phyloP scores from a whole-genome alignment of 192 early-diverging fungal genomes.

The Lobosporangium transversale region DNA sequence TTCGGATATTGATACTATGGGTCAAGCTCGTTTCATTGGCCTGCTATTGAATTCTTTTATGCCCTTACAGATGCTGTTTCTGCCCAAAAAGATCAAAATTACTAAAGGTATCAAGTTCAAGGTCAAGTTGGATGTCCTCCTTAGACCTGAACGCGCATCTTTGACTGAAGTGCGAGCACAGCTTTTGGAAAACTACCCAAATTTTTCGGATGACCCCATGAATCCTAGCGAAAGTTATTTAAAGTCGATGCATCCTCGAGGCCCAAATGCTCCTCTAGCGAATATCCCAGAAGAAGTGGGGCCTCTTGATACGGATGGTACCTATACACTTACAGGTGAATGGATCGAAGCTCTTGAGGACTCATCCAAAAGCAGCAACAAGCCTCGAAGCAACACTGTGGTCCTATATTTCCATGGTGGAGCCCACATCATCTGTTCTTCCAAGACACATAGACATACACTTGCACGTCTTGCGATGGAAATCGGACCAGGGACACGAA shows the following conservation, averaged over 20 bases:
- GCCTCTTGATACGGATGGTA: slow-evolving; percentile 9
- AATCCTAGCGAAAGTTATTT: slow-evolving; percentile 29
- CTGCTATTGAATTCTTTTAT: neutral
- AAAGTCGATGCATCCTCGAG: slow-evolving; percentile 30
- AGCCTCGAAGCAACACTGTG: neutral
- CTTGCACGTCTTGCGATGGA: slow-evolving; percentile 11
- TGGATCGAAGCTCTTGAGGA: slow-evolving; percentile 54
- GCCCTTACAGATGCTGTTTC: slow-evolving; percentile 1
- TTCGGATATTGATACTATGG: neutral
- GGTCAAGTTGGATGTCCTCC: slow-evolving; percentile 15
- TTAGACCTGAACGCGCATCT: slow-evolving; percentile 19
- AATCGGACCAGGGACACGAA: slow-evolving; percentile 30
- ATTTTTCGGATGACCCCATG: slow-evolving; percentile 7
- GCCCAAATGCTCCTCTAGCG: slow-evolving; percentile 3
- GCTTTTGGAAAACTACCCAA: neutral
- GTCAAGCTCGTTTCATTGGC: slow-evolving; percentile 23
- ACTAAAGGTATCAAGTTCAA: slow-evolving; percentile 10
- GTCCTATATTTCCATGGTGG: slow-evolving; percentile 35
- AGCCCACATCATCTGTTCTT: slow-evolving; percentile 10
- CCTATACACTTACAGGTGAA: slow-evolving; percentile 53
- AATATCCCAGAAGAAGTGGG: slow-evolving; percentile 50
- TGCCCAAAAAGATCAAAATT: slow-evolving; percentile 15
- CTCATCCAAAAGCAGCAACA: neutral
- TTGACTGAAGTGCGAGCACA: slow-evolving; percentile 5
- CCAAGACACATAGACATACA: slow-evolving; percentile 12